Conservation (phyloP, 2,329 filamentous ascomycete species). For the Pestalotiopsis fici region DNA sequence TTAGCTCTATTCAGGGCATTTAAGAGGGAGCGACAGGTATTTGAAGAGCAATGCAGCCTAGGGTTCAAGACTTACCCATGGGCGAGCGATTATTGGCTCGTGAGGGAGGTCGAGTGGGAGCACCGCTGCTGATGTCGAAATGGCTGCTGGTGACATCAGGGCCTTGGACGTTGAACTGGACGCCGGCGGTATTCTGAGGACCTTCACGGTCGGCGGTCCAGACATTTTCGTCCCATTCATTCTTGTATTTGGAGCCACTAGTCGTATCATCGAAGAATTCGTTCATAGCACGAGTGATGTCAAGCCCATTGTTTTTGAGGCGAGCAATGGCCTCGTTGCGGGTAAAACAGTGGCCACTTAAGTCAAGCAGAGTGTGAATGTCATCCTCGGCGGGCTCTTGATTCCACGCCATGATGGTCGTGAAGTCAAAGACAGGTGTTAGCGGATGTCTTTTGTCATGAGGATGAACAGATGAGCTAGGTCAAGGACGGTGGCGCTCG, state of each 20-base stretch:
- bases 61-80: conserved; percentile 51
- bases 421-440: background rate
- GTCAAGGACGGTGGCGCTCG: background rate
- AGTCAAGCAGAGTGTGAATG: background rate
- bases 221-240: conserved; percentile 53
- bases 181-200: conserved; percentile 35
- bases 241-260: conserved; percentile 40
- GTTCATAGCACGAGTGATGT: conserved; percentile 48
- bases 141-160: conserved; percentile 44
- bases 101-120: conserved; percentile 64
- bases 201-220: conserved; percentile 57
- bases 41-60: conserved; percentile 39
- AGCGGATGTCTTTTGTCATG: background rate
- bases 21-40: conserved; percentile 36
- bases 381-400: background rate
- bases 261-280: conserved; percentile 53
- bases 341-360: background rate
- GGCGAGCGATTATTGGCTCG: conserved; percentile 59
- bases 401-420: conserved; percentile 5
- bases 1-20: conserved; percentile 21
- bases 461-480: background rate
- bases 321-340: conserved; percentile 3
- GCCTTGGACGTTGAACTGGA: conserved; percentile 60
- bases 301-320: conserved; percentile 43
- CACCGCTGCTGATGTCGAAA: conserved; percentile 37